phyloP scores from a whole-genome alignment of 2,329 filamentous ascomycete species.

The Acrocalymma vagum region DNA sequence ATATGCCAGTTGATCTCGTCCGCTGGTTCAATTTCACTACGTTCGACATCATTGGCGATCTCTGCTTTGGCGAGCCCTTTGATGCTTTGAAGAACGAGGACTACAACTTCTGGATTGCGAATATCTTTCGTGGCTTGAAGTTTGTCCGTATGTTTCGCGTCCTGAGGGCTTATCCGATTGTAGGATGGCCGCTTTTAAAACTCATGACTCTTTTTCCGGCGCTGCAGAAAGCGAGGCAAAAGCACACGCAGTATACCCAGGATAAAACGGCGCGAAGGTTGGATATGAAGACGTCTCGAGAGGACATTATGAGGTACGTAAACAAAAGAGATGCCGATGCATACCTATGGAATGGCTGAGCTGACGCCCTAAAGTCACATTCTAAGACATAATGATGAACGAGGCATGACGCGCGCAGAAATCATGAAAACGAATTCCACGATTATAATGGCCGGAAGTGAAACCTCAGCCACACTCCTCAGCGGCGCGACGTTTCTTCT shows the following conservation, averaged over 20 bases:
- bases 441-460: constrained; percentile 50
- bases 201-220: constrained; percentile 14
- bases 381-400: constrained; percentile 19
- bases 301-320: constrained; percentile 25
- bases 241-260: constrained; percentile 14
- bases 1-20: constrained; percentile 17
- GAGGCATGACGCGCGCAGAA: constrained; percentile 36
- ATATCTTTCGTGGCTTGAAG: constrained; percentile 17
- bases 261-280: constrained; percentile 22
- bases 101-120: constrained; percentile 30
- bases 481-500: constrained; percentile 26
- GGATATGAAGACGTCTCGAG: constrained; percentile 20
- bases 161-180: constrained; percentile 15
- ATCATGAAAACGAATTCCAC: constrained; percentile 40
- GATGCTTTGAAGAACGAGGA: constrained; percentile 25
- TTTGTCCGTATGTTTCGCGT: constrained; percentile 12
- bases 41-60: constrained; percentile 36
- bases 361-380: constrained; percentile 15
- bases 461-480: constrained; percentile 44
- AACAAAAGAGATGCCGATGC: too few relatives aligned
- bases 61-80: constrained; percentile 39
- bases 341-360: neutral
- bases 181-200: constrained; percentile 11
- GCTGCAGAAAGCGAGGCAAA: constrained; percentile 9
- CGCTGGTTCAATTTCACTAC: constrained; percentile 28